Evolutionary conservation across 441 rosid genomes (phyloP), one percentile per base, ranked within the genome.

Genomic region (Jatropha podagrica): DNA sequence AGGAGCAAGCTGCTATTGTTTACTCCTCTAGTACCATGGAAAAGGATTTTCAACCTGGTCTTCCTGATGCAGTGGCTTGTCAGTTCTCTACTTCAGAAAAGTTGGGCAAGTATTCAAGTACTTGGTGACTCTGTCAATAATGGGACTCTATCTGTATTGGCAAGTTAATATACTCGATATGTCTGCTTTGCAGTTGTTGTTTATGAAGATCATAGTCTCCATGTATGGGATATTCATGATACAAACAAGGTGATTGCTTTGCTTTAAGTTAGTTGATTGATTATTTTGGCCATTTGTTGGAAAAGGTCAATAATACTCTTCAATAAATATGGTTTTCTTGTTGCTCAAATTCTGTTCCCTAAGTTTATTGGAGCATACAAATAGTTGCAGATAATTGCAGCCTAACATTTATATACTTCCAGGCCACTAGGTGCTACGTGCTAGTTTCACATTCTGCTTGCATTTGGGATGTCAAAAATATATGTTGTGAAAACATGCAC

Each of bases 31-130:
- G 74, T 67, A 48, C 77, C 66, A 54, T 44, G 75, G 82, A 78
- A 74, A 77, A 68, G 64, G 78, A 82, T 74, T 80, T 68, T 75
- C 82, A 81, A 44, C 77, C 78, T 49, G 65, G 69, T 60, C 84
- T 83, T 46, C 96, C 98, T 55, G 93, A 91, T 69, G 96, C 95
- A 82, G 78, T 94, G 74, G 97, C 98, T 78, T 91, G 98, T 77
- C 96, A 90, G 87, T 92, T 92, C 86, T 88, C 87, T 58, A 76
- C 84, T 66, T 72, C 86, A 37, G 90, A 88, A 63, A 92, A 84
- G 82, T 88, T 91, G 67, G 91, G 96, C 91, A 68, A 81, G 92
- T 74, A 55, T 75, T 59, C 70, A 77, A 70, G 58, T 77, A 62
- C 48, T 23, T 52, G 44, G 54, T 51, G 23, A 18, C 49, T 76